Evolutionary conservation across 345 rosid species (phyloP), one percentile per base, ranked within the genome.

Genomic region (Citrus sp.): DNA sequence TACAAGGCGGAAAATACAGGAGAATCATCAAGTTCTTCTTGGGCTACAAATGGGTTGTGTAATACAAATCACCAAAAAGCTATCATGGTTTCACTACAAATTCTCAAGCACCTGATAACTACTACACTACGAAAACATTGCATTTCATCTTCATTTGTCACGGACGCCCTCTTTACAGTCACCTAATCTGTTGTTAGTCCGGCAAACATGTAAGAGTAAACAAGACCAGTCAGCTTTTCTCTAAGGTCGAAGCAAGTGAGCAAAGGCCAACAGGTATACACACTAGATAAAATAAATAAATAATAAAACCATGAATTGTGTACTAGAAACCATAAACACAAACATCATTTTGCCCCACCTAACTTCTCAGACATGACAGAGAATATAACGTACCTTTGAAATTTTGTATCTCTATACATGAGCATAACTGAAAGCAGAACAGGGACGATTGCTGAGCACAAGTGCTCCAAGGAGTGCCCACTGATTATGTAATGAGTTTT

Each of bases 391-490:
- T 88, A 94, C 97, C 98, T 94, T 80, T 85, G 94, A 72, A 81
- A 85, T 81, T 82, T 90, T 40, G 85, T 70, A 82, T 79, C 84
- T 84, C 98, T 87, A 70, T 72, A 75, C 80, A 91, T 34, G 80
- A 94, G 97, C 98, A 94, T 94, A 34, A 90, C n/a, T 30, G 91
- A 79, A 16, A 92, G 88, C 74, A 92, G 74, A 78, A 87, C 78
- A 37, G 88, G 89, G 51, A 88, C 85, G 34, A 76, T 61, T 13
- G 91, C 93, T 7, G 90, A 87, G 82, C 90, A 89, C 78, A 92
- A 76, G 82, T 94, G 97, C 83, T 76, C 96, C 77, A 92, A 82
- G 66, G 94, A 94, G 79, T 91, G 98, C 10, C 98, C 96, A 1
- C 96, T 92, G 79, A 94, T 88, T 63, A 86, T 73, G 83, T 86